Base-by-base conservation (phyloP, 2,329 filamentous ascomycete genomes). In the Paecilomyces sp. region DNA sequence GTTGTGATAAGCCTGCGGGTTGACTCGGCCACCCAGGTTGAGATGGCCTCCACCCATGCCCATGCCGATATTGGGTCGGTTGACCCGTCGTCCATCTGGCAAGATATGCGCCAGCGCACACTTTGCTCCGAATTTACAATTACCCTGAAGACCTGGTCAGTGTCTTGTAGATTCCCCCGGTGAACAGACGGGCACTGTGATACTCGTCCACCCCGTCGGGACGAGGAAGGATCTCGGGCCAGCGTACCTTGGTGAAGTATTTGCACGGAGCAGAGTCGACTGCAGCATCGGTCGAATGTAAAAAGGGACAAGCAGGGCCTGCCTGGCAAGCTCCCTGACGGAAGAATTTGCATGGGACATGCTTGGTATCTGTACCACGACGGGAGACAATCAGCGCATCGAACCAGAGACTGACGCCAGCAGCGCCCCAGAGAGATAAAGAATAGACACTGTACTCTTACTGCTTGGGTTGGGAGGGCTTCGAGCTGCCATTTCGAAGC, bases 321-420 rank as follows among this genome's bases (percentile, higher is more conserved):
- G 94, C 94, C 83, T 97, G 93, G 76, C 94, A 99, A 70, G 91
- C 88, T 74, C 93, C 92, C 80, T 96, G 91, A 58, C 92, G 88
- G 78, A 94, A 99, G 88, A 99, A 99, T 83, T 97, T 97, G 89
- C 94, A 99, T 47, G 94, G 94, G 53, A 99, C 94, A 80, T 97
- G 94, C 63, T 92, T 89, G 18, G 94, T 96, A 76, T 96, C 93
- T 97, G 63, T 56, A 56, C 53, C 47, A 22, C 34, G 31, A 28
- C 52, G 33, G 57, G 33, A 12, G 52, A 58, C 56, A 30, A 60
- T 22, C 54, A 47, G 30, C 25, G 22, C 51, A 9, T 24, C 24
- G 51, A 54, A 50, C 13, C 59, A 36, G 33, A 30, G 18, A 22
- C 24, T 15, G 31, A 30, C 18, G 2, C 41, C 15, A 3, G 18